Base-by-base conservation (phyloP, 306 rosid species). In the Cicer cuneatum region DNA sequence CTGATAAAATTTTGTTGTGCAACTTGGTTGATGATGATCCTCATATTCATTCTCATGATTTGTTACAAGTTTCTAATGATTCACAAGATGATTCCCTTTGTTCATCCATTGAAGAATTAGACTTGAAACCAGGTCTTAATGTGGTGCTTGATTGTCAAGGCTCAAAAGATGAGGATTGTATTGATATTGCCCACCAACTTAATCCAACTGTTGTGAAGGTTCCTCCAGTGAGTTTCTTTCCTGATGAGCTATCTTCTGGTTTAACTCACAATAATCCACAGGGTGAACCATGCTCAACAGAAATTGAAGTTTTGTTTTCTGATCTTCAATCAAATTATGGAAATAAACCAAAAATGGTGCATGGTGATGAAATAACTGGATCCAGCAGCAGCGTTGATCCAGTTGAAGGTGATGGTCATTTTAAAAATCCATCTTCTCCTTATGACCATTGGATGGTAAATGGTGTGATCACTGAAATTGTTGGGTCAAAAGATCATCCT, bases 11-110 rank as follows among this genome's bases (percentile, higher is more conserved):
- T 82, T 71, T 74, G 43, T 19, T 68, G 54, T 85, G 49, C 59
- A 83, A 82, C 48, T 62, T 83, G 82, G 85, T 85, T 48, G 57
- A 42, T 37, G 76, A 73, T 67, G 88, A 76, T 49, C 76, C 74
- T 48, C 15, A n/a, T 81, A 71, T 64, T 83, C 78, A 60, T 46
- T 86, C 89, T 68, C 77, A 82, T 68, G 72, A 70, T 65, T 63
- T 73, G 9, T 71, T 13, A 39, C 85, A 69, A 60, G 56, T 73
- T 70, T 76, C 86, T 24, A 75, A 81, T 72, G 79, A 74, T 77
- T 85, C 80, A 72, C 79, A 74, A 75, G 81, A 64, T 66, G 89
- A 79, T 71, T 71, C 67, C 37, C 18, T 63, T 68, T 37, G 35
- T 59, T 57, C 86, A 15, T 68, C 86, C 73, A 67, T 39, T 46